Evolutionary conservation across 75 land plant species (phyloP).

Genomic region (Picea sitchensis): DNA sequence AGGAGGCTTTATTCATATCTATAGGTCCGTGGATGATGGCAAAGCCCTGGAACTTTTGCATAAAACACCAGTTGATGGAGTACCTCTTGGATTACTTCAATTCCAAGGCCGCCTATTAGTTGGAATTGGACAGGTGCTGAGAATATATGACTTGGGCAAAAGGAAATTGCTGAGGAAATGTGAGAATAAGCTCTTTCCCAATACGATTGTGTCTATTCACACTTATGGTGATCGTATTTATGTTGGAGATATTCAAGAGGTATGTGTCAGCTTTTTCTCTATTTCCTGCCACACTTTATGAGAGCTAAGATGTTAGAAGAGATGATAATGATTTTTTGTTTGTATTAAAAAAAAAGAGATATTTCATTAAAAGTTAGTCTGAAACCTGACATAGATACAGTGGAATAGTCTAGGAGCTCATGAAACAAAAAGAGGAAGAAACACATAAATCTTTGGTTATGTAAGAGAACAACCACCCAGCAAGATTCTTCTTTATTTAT

Average conservation of each 20-base stretch:
- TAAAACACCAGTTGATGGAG: slow-evolving; percentile 96
- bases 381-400: too few relatives aligned
- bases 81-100: slow-evolving; percentile 90
- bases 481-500: too few relatives aligned
- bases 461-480: too few relatives aligned
- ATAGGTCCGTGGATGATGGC: slow-evolving; percentile 90
- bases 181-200: slow-evolving; percentile 97
- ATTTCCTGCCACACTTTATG: too few relatives aligned
- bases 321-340: too few relatives aligned
- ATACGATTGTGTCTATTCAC: slow-evolving; percentile 82
- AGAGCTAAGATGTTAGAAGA: too few relatives aligned
- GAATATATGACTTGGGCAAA: slow-evolving; percentile 94
- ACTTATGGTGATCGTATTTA: slow-evolving; percentile 97
- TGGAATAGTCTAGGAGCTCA: too few relatives aligned
- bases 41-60: slow-evolving; percentile 82
- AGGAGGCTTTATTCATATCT: slow-evolving; percentile 86
- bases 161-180: slow-evolving; percentile 90
- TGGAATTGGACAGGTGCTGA: slow-evolving; percentile 86
- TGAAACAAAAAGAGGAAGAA: too few relatives aligned
- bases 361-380: too few relatives aligned
- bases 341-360: too few relatives aligned
- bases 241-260: slow-evolving; percentile 99
- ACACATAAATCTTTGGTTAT: too few relatives aligned
- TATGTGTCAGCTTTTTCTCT: slow-evolving; percentile 19
- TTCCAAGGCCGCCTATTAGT: slow-evolving; percentile 95